Conservation (phyloP, 2,329 filamentous ascomycete genomes). For the Venturia oleaginea region DNA sequence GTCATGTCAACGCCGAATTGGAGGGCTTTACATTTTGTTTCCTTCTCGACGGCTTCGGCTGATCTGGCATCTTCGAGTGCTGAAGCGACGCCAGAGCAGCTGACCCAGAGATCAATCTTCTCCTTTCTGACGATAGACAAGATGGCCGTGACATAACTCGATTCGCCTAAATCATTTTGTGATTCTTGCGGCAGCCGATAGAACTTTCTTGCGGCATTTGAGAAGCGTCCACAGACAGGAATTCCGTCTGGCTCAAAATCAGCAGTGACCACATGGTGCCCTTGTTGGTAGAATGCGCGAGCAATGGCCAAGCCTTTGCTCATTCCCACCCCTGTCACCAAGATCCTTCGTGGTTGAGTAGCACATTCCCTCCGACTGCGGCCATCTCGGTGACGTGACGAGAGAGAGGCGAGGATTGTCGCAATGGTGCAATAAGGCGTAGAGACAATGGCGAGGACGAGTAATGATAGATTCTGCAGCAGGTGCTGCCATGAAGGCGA, state of each 20-base stretch:
- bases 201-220: constrained; percentile 46
- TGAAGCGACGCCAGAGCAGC: constrained; percentile 59
- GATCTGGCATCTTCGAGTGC: constrained; percentile 59
- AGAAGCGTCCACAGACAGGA: constrained; percentile 48
- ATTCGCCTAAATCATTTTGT: constrained; percentile 25
- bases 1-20: constrained; percentile 53
- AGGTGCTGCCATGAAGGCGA: constrained; percentile 17
- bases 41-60: constrained; percentile 50
- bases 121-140: constrained; percentile 52
- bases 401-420: constrained; percentile 13
- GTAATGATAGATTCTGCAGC: constrained; percentile 23
- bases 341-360: constrained; percentile 27
- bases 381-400: constrained; percentile 24
- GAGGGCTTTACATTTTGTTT: constrained; percentile 51
- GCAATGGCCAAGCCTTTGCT: constrained; percentile 60
- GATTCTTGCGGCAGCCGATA: constrained; percentile 37
- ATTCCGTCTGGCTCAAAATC: constrained; percentile 47
- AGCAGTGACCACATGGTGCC: constrained; percentile 63
- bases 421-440: constrained; percentile 23
- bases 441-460: constrained; percentile 30
- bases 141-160: constrained; percentile 48
- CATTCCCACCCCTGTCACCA: constrained; percentile 67
- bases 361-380: constrained; percentile 39
- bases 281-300: constrained; percentile 52
- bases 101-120: constrained; percentile 61